phyloP scores from a whole-genome alignment of 208 protist species.

The Balamuthia mandrillaris region DNA sequence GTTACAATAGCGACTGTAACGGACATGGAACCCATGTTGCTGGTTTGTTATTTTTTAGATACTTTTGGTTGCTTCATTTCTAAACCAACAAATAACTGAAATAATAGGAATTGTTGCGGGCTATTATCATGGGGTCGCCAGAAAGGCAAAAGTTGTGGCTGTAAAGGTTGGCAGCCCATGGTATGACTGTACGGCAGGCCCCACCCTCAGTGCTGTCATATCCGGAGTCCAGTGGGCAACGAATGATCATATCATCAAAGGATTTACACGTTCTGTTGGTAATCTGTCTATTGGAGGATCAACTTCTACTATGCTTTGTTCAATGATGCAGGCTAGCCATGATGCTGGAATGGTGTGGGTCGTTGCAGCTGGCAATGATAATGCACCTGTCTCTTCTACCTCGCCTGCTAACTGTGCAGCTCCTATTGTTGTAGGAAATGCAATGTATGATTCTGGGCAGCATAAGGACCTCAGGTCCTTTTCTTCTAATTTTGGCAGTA shows the following conservation, averaged over 20 bases:
- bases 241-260: not conserved
- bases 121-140: not conserved
- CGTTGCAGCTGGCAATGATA: conserved; percentile 42
- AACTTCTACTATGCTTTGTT: not conserved
- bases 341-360: conserved; percentile 37
- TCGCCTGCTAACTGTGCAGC: too few species aligned
- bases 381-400: too few species aligned
- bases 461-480: not conserved
- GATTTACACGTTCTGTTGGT: not conserved
- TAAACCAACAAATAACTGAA: too few species aligned
- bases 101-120: conserved; percentile 1
- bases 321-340: conserved; percentile 17
- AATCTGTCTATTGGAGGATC: conserved; percentile 46
- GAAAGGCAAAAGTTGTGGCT: not conserved
- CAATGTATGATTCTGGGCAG: conserved; percentile 1
- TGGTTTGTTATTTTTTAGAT: too few species aligned
- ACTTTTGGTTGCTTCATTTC: too few species aligned
- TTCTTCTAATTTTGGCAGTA: conserved; percentile 45
- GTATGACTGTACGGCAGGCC: conserved; percentile 34
- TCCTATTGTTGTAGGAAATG: too few species aligned
- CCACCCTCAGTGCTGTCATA: conserved; percentile 32
- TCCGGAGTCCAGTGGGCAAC: conserved; percentile 39
- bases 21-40: conserved; percentile 49
- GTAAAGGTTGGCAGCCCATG: too few species aligned
- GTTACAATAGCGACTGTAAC: conserved; percentile 36